These are phyloP conservation scores for Trichoderma gamsii DNA, from an alignment of 495 filamentous ascomycete genomes.

Conservation along the genomic window DNA sequence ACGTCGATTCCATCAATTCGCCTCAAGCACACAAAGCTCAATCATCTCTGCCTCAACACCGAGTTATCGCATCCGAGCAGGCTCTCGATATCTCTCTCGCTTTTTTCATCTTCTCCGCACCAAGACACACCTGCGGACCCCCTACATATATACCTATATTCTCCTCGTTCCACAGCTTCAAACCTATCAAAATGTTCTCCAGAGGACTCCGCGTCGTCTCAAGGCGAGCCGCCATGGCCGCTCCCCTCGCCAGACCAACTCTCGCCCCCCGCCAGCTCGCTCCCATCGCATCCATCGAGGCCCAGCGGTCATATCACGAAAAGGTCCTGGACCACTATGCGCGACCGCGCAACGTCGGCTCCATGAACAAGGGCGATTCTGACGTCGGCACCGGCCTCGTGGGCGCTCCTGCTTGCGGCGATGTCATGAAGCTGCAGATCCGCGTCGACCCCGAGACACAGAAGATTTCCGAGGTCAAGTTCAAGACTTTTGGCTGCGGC, in stretches of 20 bases:
- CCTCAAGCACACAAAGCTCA: no score
- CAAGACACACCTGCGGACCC: no score
- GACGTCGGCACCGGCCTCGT: constrained; percentile 97
- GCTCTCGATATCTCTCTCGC: neutral
- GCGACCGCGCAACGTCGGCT: constrained; percentile 88
- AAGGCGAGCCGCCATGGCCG: constrained; percentile 23
- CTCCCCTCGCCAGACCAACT: constrained; percentile 22
- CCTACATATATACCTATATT: no score
- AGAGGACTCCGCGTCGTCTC: constrained; percentile 30
- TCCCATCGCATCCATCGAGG: constrained; percentile 33
- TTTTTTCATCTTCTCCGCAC: no score
- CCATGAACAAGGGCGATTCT: constrained; percentile 73
- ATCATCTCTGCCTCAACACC: neutral
- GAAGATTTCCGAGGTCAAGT: constrained; percentile 85
- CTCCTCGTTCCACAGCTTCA: no score
- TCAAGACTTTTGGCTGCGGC: constrained; percentile 94
- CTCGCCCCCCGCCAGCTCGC: constrained; percentile 32
- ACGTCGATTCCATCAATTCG: no score
- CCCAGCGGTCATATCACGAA: constrained; percentile 47
- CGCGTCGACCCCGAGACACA: constrained; percentile 84
- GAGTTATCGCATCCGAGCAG: neutral
- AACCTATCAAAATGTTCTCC: constrained; percentile 27
- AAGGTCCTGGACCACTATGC: constrained; percentile 90
- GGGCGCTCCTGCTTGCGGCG: constrained; percentile 87
- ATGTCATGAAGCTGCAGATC: constrained; percentile 99